phyloP scores from a whole-genome alignment of 177 flowering plant species.

The Tripterygium wilfordii region DNA sequence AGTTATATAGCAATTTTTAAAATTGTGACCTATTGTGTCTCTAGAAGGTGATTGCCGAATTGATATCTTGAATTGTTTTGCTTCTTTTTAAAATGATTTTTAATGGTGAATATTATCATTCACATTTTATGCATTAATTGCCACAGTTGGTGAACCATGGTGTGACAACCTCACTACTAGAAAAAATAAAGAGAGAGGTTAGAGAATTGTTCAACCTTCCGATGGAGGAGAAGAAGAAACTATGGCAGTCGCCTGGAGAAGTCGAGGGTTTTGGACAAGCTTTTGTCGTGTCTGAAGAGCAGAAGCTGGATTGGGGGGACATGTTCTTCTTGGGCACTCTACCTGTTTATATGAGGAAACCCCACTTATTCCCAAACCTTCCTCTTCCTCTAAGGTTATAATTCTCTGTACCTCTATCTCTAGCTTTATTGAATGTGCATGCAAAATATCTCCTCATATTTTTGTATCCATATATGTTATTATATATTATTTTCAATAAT shows the following conservation, averaged over 20 bases:
- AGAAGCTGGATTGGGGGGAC: constrained; percentile 27
- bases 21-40: too few species aligned
- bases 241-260: constrained; percentile 14
- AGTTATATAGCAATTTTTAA: too few species aligned
- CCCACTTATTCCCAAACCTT: constrained; percentile 16
- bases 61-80: too few species aligned
- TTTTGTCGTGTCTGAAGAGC: constrained; percentile 19
- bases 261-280: constrained; percentile 23
- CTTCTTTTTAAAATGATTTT: too few species aligned
- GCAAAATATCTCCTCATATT: too few species aligned
- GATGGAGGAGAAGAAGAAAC: constrained; percentile 24
- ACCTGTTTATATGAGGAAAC: constrained; percentile 11
- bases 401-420: too few species aligned
- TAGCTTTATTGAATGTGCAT: too few species aligned
- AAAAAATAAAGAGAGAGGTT: constrained; percentile 10
- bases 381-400: constrained; percentile 18
- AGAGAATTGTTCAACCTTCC: constrained; percentile 18
- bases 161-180: constrained; percentile 9
- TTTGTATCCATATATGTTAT: too few species aligned
- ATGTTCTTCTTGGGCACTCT: constrained; percentile 14
- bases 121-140: background rate
- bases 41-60: too few species aligned
- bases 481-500: too few species aligned
- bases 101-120: too few species aligned
- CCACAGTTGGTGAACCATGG: constrained; percentile 20